Percentiles rank a stretch among this genome's conserved stretches.
These are phyloP conservation scores for Hypoxylon fuscum DNA, from an alignment of 495 filamentous ascomycete species.

Conservation along the genomic window DNA sequence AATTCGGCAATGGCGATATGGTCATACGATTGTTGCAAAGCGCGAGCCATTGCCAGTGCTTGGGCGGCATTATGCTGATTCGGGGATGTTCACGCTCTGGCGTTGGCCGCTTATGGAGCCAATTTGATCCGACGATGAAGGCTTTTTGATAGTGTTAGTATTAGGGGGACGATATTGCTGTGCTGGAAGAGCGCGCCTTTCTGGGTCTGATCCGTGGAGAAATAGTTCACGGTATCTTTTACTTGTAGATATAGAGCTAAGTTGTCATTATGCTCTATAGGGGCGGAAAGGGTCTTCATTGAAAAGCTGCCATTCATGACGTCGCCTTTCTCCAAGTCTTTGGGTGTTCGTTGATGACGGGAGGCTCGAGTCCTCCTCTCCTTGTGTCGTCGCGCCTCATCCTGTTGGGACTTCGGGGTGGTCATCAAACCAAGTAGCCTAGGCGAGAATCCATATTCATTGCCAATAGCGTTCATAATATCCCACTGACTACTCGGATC, in stretches of 20 bases:
- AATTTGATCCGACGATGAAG: slow-evolving; percentile 85
- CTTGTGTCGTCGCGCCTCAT: slow-evolving; percentile 22
- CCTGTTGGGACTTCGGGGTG: slow-evolving; percentile 15
- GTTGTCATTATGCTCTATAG: slow-evolving; percentile 34
- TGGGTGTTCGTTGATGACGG: slow-evolving; percentile 16
- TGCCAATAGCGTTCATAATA: slow-evolving; percentile 60
- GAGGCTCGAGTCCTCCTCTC: slow-evolving; percentile 11
- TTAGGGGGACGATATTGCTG: slow-evolving; percentile 6
- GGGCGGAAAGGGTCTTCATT: slow-evolving; percentile 5
- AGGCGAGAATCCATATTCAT: slow-evolving; percentile 72
- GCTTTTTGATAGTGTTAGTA: slow-evolving; percentile 54
- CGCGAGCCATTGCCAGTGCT: slow-evolving; percentile 80
- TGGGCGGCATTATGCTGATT: slow-evolving; percentile 45
- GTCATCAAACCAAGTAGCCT: slow-evolving; percentile 71
- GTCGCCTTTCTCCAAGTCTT: slow-evolving; percentile 34
- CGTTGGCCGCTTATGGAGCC: slow-evolving; percentile 66
- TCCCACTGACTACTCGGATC: slow-evolving; percentile 67
- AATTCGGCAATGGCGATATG: background rate
- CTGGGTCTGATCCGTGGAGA: slow-evolving; percentile 50
- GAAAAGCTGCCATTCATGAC: slow-evolving; percentile 16
- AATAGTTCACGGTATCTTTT: slow-evolving; percentile 51
- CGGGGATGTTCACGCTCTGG: slow-evolving; percentile 35
- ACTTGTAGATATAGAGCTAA: slow-evolving; percentile 42
- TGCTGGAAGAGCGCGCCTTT: slow-evolving; percentile 30
- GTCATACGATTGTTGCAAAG: slow-evolving; percentile 78